phyloP scores from a whole-genome alignment of 1,139 yeast species.

The Saccharomyces hybrid region DNA sequence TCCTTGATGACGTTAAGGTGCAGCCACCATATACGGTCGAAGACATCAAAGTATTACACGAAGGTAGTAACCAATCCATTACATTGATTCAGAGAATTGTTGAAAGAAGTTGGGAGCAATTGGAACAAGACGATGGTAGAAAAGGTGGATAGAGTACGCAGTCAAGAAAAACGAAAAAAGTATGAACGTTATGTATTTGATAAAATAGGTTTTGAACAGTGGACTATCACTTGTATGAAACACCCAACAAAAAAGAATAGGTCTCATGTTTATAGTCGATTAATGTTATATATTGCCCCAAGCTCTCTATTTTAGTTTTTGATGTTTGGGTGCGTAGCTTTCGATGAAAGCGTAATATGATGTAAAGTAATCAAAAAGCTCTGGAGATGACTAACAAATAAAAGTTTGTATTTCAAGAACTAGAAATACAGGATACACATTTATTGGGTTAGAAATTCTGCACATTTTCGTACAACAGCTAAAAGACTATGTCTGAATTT shows the following conservation, averaged over 20 bases:
- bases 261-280: not conserved
- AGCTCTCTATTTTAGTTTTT: not conserved
- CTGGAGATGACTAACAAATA: not conserved
- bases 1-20: conserved; percentile 45
- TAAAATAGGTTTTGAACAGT: not conserved
- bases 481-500: conserved; percentile 45
- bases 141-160: conserved; percentile 48
- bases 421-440: not conserved
- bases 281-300: not conserved
- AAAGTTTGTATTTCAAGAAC: not conserved
- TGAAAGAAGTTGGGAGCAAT: conserved; percentile 48
- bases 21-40: conserved; percentile 44
- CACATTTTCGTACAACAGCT: not conserved
- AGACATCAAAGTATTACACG: conserved; percentile 22
- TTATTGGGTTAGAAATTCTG: not conserved
- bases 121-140: conserved; percentile 28
- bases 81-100: conserved; percentile 47
- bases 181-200: not conserved
- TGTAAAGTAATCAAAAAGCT: not conserved
- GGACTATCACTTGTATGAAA: not conserved
- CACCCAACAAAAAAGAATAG: not conserved
- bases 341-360: not conserved
- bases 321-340: not conserved
- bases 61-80: conserved; percentile 36
- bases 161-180: not conserved